Evolutionary conservation across 1,284 basidiomycete genomes (phyloP).

Genomic region (Mycosarcoma mackinlayi): DNA sequence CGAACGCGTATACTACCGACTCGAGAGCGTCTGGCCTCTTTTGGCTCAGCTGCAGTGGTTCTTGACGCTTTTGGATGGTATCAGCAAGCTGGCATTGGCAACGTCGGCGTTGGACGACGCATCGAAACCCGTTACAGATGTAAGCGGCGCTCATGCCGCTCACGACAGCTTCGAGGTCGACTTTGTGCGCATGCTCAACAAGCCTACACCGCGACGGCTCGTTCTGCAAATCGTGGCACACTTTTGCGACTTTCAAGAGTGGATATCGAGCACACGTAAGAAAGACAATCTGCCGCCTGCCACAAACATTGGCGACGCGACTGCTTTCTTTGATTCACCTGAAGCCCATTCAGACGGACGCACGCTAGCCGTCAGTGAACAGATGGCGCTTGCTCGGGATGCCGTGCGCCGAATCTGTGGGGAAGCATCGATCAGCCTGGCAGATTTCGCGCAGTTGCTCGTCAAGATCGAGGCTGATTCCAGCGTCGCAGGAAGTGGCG

Average conservation of each 20-base stretch:
- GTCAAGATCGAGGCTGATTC: conserved; percentile 20
- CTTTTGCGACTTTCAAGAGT: conserved; percentile 43
- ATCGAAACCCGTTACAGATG: neutral
- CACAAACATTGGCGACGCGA: conserved; percentile 5
- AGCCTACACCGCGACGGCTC: conserved; percentile 35
- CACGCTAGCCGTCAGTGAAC: conserved; percentile 42
- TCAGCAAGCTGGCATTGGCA: conserved; percentile 28
- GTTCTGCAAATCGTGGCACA: conserved; percentile 28
- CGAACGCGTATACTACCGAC: conserved; percentile 41
- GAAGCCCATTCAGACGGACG: neutral
- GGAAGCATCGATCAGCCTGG: conserved; percentile 23
- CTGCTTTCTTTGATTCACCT: conserved; percentile 15
- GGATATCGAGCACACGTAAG: conserved; percentile 30
- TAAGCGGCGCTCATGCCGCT: neutral
- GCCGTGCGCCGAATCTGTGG: conserved; percentile 18
- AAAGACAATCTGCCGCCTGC: conserved; percentile 38
- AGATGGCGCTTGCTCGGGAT: conserved; percentile 44
- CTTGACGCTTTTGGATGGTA: conserved; percentile 28
- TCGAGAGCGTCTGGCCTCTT: conserved; percentile 43
- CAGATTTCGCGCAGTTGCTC: conserved; percentile 28
- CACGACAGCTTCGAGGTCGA: conserved; percentile 13
- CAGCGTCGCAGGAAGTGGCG: neutral
- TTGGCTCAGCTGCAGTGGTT: conserved; percentile 48
- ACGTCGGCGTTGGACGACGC: conserved; percentile 3
- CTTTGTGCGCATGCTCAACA: conserved; percentile 36